A percentile compares a stretch with the other conserved stretches of the same genome.
phyloP scores from a whole-genome alignment of 2,329 filamentous ascomycete genomes.

The Colletotrichum ledebouriae region DNA sequence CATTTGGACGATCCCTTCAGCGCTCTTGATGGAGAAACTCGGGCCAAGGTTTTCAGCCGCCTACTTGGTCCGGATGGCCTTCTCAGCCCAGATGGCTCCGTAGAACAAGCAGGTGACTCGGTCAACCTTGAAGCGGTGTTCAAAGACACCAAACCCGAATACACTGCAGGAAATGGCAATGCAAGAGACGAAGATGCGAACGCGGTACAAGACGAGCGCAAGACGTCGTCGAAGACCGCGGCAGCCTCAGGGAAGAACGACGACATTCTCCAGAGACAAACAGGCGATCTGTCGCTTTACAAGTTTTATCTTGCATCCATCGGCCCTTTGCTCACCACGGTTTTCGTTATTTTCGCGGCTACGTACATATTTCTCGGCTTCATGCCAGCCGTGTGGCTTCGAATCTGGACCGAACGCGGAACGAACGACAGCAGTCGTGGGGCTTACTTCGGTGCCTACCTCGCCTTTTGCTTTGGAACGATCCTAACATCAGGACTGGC shows the following conservation, averaged over 20 bases:
- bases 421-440: slow-evolving; percentile 7
- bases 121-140: too few relatives aligned
- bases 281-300: slow-evolving; percentile 32
- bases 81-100: background rate
- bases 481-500: slow-evolving; percentile 9
- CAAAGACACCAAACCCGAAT: too few relatives aligned
- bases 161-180: too few relatives aligned
- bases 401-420: slow-evolving; percentile 36
- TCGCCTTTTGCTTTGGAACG: slow-evolving; percentile 13
- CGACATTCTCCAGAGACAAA: slow-evolving; percentile 14
- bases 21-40: slow-evolving; percentile 33
- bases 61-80: slow-evolving; percentile 43
- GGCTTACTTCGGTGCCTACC: slow-evolving; percentile 26
- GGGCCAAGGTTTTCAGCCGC: slow-evolving; percentile 39
- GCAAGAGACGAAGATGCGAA: too few relatives aligned
- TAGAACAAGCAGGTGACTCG: too few relatives aligned
- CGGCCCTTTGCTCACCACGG: slow-evolving; percentile 15
- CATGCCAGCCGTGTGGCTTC: slow-evolving; percentile 33
- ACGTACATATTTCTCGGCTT: slow-evolving; percentile 26
- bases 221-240: too few relatives aligned
- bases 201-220: too few relatives aligned
- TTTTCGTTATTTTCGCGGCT: slow-evolving; percentile 35
- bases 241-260: too few relatives aligned
- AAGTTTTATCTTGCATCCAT: slow-evolving; percentile 24
- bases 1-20: slow-evolving; percentile 37